Evolutionary conservation across 768 basidiomycete species (phyloP).

Genomic region (Pleurotus citrinopileatus): DNA sequence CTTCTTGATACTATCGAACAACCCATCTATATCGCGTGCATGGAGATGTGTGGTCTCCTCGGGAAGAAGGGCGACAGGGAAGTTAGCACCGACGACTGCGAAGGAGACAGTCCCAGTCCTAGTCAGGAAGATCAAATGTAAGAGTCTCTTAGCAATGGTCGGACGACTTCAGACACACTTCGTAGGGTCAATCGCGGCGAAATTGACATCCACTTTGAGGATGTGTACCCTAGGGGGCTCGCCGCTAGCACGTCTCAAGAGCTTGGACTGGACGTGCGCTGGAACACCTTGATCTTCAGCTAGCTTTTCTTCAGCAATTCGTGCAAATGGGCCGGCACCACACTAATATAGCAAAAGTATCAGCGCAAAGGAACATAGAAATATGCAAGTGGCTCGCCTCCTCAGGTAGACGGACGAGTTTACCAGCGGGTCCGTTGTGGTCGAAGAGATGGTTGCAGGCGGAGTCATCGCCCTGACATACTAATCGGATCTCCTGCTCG

Average conservation of each 20-base stretch:
- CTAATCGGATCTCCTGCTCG: not conserved
- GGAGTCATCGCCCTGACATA: constrained; percentile 12
- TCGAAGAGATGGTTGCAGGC: constrained; percentile 38
- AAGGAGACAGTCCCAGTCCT: constrained; percentile 2
- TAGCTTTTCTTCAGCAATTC: constrained; percentile 29
- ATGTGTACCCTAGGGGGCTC: constrained; percentile 25
- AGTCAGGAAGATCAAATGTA: not conserved
- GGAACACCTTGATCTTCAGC: constrained; percentile 35
- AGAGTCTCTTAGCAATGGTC: not conserved
- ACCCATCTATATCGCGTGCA: not conserved
- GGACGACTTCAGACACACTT: constrained; percentile 10
- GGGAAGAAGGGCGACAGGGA: not conserved
- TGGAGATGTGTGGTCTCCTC: not conserved
- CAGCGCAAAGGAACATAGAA: not conserved
- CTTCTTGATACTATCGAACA: not conserved
- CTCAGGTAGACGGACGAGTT: constrained; percentile 53
- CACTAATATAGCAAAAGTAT: constrained; percentile 2
- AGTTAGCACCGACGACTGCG: not conserved
- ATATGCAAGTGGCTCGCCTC: constrained; percentile 30
- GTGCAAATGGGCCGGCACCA: constrained; percentile 19
- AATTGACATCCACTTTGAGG: constrained; percentile 32
- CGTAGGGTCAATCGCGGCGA: constrained; percentile 21
- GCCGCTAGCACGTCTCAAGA: constrained; percentile 22
- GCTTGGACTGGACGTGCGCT: constrained; percentile 14
- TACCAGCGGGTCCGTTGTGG: constrained; percentile 38